Conservation (phyloP, 768 basidiomycete species). For the Gymnopilus dilepis region DNA sequence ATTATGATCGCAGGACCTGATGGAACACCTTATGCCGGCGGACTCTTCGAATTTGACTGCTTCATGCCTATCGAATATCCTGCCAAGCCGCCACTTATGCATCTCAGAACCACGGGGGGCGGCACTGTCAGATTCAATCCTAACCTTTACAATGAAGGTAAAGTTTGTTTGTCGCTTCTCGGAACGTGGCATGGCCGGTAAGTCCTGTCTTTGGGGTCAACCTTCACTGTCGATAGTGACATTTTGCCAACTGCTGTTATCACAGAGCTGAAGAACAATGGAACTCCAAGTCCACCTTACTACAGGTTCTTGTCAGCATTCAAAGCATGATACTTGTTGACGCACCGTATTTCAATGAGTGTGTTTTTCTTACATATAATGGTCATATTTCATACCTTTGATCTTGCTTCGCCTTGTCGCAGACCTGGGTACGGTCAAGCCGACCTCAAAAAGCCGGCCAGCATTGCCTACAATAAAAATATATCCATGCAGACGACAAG, state of each 20-base stretch:
- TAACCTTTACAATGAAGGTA: conserved; percentile 53
- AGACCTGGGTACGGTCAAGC: conserved; percentile 57
- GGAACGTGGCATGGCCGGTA: conserved; percentile 62
- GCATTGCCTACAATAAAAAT: conserved; percentile 53
- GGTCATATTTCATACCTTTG: neutral
- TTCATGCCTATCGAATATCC: conserved; percentile 60
- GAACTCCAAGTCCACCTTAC: conserved; percentile 54
- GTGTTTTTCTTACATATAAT: conserved; percentile 25
- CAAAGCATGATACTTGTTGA: conserved; percentile 65
- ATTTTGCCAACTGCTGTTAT: neutral
- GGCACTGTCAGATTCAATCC: conserved; percentile 60
- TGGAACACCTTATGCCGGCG: conserved; percentile 58
- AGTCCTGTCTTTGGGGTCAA: conserved; percentile 21
- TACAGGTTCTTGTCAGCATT: conserved; percentile 62
- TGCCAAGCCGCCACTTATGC: conserved; percentile 48
- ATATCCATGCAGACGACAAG: conserved; percentile 47
- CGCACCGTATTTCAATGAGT: conserved; percentile 63
- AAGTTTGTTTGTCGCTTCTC: conserved; percentile 60
- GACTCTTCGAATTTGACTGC: conserved; percentile 62
- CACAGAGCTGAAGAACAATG: conserved; percentile 48
- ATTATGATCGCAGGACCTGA: conserved; percentile 64
- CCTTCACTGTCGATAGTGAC: no score
- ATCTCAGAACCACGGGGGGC: conserved; percentile 58
- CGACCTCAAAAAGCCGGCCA: conserved; percentile 36
- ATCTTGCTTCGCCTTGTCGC: conserved; percentile 9